Evolutionary conservation across 2,329 filamentous ascomycete species (phyloP).

Genomic region (Fusarium compactum): DNA sequence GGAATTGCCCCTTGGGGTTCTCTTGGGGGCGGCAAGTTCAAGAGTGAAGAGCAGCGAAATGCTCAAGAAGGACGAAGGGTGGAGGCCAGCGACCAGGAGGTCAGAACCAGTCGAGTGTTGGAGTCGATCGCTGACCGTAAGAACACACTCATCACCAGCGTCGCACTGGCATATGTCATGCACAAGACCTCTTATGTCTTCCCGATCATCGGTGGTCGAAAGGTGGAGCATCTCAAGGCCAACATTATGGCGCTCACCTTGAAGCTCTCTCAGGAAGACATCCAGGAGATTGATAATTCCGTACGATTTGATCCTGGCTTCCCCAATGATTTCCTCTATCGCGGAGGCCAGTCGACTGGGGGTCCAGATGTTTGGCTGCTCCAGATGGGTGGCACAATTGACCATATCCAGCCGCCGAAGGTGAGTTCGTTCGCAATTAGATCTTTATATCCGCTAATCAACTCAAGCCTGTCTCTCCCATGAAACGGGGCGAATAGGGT

Average conservation of each 20-base stretch:
- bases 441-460: constrained; percentile 4
- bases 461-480: constrained; percentile 56
- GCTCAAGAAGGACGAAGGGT: constrained; percentile 53
- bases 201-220: constrained; percentile 78
- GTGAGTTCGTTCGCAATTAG: constrained; percentile 40
- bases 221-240: constrained; percentile 74
- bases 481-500: constrained; percentile 58
- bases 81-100: constrained; percentile 64
- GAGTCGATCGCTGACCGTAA: constrained; percentile 63
- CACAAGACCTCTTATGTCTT: constrained; percentile 79
- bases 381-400: constrained; percentile 61
- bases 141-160: constrained; percentile 58
- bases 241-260: constrained; percentile 77
- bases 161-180: constrained; percentile 79
- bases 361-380: constrained; percentile 59
- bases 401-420: constrained; percentile 61
- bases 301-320: constrained; percentile 75
- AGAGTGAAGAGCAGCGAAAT: constrained; percentile 53
- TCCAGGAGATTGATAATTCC: constrained; percentile 73
- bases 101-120: constrained; percentile 59
- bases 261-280: constrained; percentile 69
- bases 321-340: constrained; percentile 70
- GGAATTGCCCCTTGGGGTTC: constrained; percentile 71
- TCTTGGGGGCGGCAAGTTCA: constrained; percentile 63
- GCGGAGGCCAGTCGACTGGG: constrained; percentile 52